Conservation (phyloP, 2,329 filamentous ascomycete species). For the Pseudogymnoascus sp. region DNA sequence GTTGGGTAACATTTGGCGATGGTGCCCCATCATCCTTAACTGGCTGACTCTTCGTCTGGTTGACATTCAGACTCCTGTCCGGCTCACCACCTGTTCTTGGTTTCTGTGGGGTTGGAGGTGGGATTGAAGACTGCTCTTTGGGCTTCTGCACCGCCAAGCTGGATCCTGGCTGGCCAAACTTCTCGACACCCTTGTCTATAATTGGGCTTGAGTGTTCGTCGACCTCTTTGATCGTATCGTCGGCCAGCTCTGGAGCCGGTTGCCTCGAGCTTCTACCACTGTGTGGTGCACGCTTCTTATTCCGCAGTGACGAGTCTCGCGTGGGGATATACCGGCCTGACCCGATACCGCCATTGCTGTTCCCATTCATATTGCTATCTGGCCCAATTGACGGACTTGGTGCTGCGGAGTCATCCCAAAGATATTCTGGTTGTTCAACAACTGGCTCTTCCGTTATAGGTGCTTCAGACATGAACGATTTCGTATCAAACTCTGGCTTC, state of each 20-base stretch:
- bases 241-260: slow-evolving; percentile 28
- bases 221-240: slow-evolving; percentile 19
- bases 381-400: slow-evolving; percentile 10
- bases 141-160: neutral
- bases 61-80: neutral
- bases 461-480: slow-evolving; percentile 29
- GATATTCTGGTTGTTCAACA: slow-evolving; percentile 13
- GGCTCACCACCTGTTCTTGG: neutral
- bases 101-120: neutral
- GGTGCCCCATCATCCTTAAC: slow-evolving; percentile 55
- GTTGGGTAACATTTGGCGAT: slow-evolving; percentile 59
- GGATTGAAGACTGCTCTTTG: neutral
- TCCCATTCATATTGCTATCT: slow-evolving; percentile 13
- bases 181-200: neutral
- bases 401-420: slow-evolving; percentile 14
- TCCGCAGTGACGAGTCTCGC: slow-evolving; percentile 60
- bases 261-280: slow-evolving; percentile 30
- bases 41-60: neutral
- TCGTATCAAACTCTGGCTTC: slow-evolving; percentile 22
- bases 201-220: slow-evolving; percentile 15
- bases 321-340: slow-evolving; percentile 48
- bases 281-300: slow-evolving; percentile 46
- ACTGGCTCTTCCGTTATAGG: slow-evolving; percentile 43
- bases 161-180: neutral
- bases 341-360: slow-evolving; percentile 24